Evolutionary conservation across 352 stramenopile genomes (phyloP), one percentile per base, ranked within the genome.

Genomic region (Phytophthora fragariae): DNA sequence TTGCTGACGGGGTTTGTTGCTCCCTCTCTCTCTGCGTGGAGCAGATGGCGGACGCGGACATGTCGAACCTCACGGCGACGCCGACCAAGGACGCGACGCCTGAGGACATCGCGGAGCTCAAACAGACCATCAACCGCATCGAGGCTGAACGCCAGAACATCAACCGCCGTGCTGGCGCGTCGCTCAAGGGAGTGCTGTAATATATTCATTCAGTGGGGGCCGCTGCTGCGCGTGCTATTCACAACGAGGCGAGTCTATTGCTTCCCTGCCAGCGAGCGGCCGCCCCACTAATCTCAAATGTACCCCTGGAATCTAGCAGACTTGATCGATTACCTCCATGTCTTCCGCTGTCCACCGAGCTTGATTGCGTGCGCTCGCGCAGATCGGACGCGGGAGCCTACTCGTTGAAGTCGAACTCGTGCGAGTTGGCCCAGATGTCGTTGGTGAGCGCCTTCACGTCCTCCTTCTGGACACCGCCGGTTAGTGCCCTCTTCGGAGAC

Each of bases 11-110:
- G 15, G 19, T 21, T 21, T 21, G 19, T 21, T 21, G 19, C 19
- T 21, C 19, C 19, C 19, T 21, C 35, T 41, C 8, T 12, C 11
- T 8, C 35, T 27, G 1, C 27, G n/a, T 63, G 14, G 31, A 59
- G 35, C 67, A 96, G 88, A 91, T 96, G 85, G 90, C 85, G 41
- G 90, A 96, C 53, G 85, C 88, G 8, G 88, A 96, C 70, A 94
- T 96, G 87, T 92, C 89, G 54, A 94, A 96, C 63, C 85, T 96
- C 65, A 96, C 90, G 39, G 85, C 89, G 7, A 83, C 76, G 14
- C 88, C 90, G 27, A 92, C 85, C 7, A 95, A 87, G 62, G 90
- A 96, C 53, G 88, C 88, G 17, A 92, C 88, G 24, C 67, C 83
- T 9, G 88, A 93, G 58, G 88, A 95, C 55, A 95, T 95, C 68